phyloP scores from a whole-genome alignment of 306 rosid genomes.

The Medicago lupulina region DNA sequence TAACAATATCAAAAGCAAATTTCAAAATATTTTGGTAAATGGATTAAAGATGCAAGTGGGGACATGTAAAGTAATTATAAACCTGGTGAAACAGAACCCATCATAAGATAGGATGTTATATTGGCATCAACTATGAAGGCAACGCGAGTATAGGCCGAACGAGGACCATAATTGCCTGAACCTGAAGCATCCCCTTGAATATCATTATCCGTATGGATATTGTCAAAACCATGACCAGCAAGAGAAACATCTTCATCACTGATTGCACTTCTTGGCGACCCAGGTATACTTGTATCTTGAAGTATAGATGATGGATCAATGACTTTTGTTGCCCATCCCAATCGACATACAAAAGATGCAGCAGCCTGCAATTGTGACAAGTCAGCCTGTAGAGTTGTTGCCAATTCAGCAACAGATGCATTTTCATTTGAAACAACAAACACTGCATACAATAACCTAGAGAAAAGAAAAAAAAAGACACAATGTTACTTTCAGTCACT shows the following conservation, averaged over 20 bases:
- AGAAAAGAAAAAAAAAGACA: constrained; percentile 41
- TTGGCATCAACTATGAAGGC: constrained; percentile 99
- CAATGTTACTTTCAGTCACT: constrained; percentile 32
- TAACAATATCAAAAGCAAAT: not conserved
- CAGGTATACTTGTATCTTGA: constrained; percentile 66
- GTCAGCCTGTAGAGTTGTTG: constrained; percentile 92
- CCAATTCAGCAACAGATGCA: constrained; percentile 96
- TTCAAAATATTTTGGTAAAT: constrained; percentile 23
- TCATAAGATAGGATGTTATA: constrained; percentile 98
- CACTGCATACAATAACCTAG: constrained; percentile 94
- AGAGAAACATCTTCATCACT: constrained; percentile 72
- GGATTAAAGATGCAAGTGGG: constrained; percentile 26
- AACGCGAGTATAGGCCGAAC: constrained; percentile 69
- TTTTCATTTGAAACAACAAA: constrained; percentile 99
- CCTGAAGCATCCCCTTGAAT: constrained; percentile 68
- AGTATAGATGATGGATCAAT: constrained; percentile 90
- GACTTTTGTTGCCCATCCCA: constrained; percentile 98
- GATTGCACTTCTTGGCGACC: constrained; percentile 73
- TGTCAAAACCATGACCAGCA: constrained; percentile 62
- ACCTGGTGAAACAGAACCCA: constrained; percentile 99
- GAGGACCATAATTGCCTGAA: constrained; percentile 60
- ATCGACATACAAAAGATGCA: constrained; percentile 93
- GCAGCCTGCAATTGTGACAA: constrained; percentile 95
- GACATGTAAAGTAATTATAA: constrained; percentile 40
- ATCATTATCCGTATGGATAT: constrained; percentile 67